Base-by-base conservation (phyloP, 305 asterid species). In the Fraxinus latifolia region DNA sequence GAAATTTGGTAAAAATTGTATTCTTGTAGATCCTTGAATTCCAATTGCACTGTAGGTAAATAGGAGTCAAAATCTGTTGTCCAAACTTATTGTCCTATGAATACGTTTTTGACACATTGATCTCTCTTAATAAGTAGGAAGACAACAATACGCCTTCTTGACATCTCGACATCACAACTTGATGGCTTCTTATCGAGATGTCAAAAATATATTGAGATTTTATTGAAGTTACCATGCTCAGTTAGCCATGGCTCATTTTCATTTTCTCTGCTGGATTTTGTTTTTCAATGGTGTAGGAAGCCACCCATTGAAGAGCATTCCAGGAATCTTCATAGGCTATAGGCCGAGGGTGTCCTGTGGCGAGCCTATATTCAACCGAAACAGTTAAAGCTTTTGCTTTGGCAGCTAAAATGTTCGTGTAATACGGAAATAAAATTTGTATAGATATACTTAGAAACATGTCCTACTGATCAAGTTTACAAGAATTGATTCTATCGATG, bases 391-490 rank as follows among this genome's bases (percentile, higher is more conserved):
- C 89, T 17, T 77, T 84, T 76, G 92, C 83, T 1, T 36, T 77
- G 67, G 86, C 77, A 12, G 83, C 81, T 3, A 90, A 17, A 31
- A 39, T 60, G 72, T 78, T 68, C 31, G 86, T 19, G 77, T 80
- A 73, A 8, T 3, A 3, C 31, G n/a, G 7, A 85, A 82, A 76
- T 83, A 81, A 5, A 68, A 27, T 87, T 81, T 75, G 76, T 86
- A 82, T 77, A 82, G 23, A 70, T 37, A 87, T 83, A 85, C 82
- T 60, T 36, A 76, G 53, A 8, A 60, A 68, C 77, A 78, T 67
- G 65, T 17, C 76, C 83, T 87, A 92, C 76, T 84, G 86, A 85
- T 84, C 88, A 77, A 19, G 84, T 89, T 85, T 87, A 91, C 88
- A 84, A 8, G 92, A 84, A 80, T 77, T n/a, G 84, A 82, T 85